Percentiles rank a stretch among this genome's conserved stretches.
These are phyloP conservation scores for Lathyrus tuberosus DNA, from an alignment of 306 rosid genomes.

Conservation along the genomic window DNA sequence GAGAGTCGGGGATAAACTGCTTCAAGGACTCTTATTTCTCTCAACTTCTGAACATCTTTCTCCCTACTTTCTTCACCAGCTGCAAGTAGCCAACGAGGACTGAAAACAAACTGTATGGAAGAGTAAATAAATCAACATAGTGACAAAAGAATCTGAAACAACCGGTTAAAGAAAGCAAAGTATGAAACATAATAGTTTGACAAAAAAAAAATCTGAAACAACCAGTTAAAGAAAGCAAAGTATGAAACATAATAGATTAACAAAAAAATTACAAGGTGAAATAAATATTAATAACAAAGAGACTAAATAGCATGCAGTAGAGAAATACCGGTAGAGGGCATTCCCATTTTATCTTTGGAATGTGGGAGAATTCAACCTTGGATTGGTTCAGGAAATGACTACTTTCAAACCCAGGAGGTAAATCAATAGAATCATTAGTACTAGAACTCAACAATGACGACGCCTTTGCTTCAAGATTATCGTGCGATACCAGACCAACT, in stretches of 20 bases:
- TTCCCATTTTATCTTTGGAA: constrained; percentile 59
- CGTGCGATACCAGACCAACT: constrained; percentile 51
- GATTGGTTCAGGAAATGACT: constrained; percentile 36
- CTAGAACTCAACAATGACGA: constrained; percentile 46
- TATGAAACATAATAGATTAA: not conserved
- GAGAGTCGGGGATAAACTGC: constrained; percentile 74
- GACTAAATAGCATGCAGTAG: constrained; percentile 12
- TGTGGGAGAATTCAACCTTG: constrained; percentile 30
- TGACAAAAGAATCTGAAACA: constrained; percentile 17
- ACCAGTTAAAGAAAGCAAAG: not conserved
- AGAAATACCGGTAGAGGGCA: constrained; percentile 65
- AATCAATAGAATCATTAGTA: constrained; percentile 39
- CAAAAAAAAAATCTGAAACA: not conserved
- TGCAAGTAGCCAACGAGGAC: constrained; percentile 54
- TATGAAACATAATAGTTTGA: not conserved
- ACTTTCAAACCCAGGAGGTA: constrained; percentile 78
- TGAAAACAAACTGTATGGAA: constrained; percentile 55
- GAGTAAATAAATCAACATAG: constrained; percentile 16
- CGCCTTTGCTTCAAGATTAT: constrained; percentile 53
- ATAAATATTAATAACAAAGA: not conserved
- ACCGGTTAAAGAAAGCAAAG: not conserved
- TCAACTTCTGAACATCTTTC: constrained; percentile 49
- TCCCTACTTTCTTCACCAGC: constrained; percentile 81
- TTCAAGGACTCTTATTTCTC: constrained; percentile 72
- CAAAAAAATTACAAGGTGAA: not conserved